phyloP scores from a whole-genome alignment of 2,329 filamentous ascomycete species.

The Myriosclerotinia curreyana region DNA sequence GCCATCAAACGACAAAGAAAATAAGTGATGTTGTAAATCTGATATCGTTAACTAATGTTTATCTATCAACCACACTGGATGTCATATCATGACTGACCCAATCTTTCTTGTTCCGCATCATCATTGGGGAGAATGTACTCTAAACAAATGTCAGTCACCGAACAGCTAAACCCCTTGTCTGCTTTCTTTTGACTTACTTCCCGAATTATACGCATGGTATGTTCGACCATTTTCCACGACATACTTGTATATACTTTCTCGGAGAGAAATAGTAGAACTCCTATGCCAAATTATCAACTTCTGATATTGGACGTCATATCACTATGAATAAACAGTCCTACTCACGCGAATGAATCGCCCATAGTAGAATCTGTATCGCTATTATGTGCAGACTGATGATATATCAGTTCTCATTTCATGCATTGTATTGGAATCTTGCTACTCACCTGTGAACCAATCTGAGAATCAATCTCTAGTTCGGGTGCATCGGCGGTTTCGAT shows the following conservation, averaged over 20 bases:
- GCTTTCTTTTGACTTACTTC: conserved; percentile 21
- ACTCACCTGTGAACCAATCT: background rate
- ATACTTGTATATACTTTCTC: conserved; percentile 41
- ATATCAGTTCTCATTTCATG: background rate
- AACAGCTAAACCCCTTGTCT: background rate
- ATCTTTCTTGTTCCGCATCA: conserved; percentile 22
- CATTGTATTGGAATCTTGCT: background rate
- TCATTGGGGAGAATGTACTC: conserved; percentile 30
- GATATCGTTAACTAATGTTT: background rate
- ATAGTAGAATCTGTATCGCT: conserved; percentile 8
- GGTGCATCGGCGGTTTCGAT: too few species aligned
- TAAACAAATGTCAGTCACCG: conserved; percentile 13
- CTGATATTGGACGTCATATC: background rate
- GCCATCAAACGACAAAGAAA: conserved; percentile 21
- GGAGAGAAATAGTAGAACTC: conserved; percentile 24
- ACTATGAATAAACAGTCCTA: background rate
- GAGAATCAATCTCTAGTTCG: conserved; percentile 4
- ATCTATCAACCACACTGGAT: background rate
- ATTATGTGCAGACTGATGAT: background rate
- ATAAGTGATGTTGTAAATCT: conserved; percentile 29
- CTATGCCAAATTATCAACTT: conserved; percentile 10
- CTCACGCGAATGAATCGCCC: conserved; percentile 7
- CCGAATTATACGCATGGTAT: conserved; percentile 31
- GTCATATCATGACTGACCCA: conserved; percentile 9
- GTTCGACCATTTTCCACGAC: conserved; percentile 39